Percentiles rank a stretch among this genome's conserved stretches.
phyloP scores from a whole-genome alignment of 2,329 filamentous ascomycete species.

The Trichoderma simmonsii region DNA sequence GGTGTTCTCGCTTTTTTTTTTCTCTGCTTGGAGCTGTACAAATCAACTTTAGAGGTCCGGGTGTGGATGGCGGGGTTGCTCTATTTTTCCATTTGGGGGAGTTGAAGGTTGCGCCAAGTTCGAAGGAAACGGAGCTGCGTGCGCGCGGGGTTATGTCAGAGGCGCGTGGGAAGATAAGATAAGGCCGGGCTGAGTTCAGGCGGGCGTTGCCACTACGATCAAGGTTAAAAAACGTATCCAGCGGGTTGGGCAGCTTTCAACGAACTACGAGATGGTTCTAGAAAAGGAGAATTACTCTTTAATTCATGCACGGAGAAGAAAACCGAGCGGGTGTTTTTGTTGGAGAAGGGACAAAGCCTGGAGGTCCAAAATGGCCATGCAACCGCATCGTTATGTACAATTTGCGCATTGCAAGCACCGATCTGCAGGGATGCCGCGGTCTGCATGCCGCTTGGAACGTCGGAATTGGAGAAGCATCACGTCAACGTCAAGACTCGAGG shows the following conservation, averaged over 20 bases:
- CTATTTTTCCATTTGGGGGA: conserved; percentile 16
- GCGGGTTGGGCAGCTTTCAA: neutral
- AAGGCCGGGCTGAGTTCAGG: neutral
- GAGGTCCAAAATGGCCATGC: neutral
- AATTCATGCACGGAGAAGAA: neutral
- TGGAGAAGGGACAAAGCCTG: too few relatives aligned
- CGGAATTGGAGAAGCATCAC: conserved; percentile 13
- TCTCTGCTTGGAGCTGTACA: neutral
- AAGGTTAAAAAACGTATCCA: neutral
- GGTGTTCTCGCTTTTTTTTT: neutral
- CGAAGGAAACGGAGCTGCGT: neutral
- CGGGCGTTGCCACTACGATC: conserved; percentile 8
- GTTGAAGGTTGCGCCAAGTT: neutral
- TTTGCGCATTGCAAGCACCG: neutral
- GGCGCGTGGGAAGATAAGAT: conserved; percentile 17
- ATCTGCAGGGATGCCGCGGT: conserved; percentile 12
- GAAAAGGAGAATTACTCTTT: neutral
- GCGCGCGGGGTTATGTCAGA: conserved; percentile 18
- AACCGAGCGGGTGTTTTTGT: too few relatives aligned
- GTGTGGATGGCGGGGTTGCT: conserved; percentile 18
- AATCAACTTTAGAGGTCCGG: neutral
- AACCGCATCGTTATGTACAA: neutral
- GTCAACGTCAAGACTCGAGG: neutral
- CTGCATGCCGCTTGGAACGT: conserved; percentile 5
- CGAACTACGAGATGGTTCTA: neutral